Evolutionary conservation across 345 rosid genomes (phyloP).

Genomic region (Eucalyptus melliodora): DNA sequence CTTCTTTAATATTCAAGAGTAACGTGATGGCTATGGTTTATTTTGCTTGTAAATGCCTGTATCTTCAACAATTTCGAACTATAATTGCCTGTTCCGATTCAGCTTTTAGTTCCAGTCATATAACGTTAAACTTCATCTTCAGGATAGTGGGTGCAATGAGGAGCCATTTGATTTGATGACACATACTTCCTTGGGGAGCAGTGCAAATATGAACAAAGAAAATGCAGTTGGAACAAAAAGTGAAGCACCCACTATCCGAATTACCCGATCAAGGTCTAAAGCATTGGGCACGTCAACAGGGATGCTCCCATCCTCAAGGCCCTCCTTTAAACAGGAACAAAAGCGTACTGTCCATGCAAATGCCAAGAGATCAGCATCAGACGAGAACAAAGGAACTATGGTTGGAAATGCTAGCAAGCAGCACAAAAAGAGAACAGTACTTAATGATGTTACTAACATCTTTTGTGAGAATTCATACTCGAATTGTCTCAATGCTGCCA

Average conservation of each 20-base stretch:
- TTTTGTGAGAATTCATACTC: slow-evolving; percentile 4
- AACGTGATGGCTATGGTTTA: neutral
- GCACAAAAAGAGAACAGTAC: slow-evolving; percentile 72
- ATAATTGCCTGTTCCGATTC: neutral
- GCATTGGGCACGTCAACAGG: slow-evolving; percentile 39
- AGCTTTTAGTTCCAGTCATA: neutral
- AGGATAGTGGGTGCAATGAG: slow-evolving; percentile 32
- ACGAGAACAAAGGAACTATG: slow-evolving; percentile 27
- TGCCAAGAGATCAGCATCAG: slow-evolving; percentile 35
- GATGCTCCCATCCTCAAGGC: slow-evolving; percentile 31
- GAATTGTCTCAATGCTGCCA: slow-evolving; percentile 20
- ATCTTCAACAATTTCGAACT: neutral
- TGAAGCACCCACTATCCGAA: slow-evolving; percentile 21
- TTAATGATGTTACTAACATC: slow-evolving; percentile 63
- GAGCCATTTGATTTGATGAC: slow-evolving; percentile 7
- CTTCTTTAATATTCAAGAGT: neutral
- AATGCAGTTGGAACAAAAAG: slow-evolving; percentile 20
- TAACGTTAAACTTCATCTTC: neutral
- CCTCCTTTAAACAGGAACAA: slow-evolving; percentile 57
- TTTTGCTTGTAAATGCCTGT: neutral
- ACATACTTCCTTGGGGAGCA: slow-evolving; percentile 17
- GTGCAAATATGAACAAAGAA: slow-evolving; percentile 54
- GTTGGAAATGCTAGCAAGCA: slow-evolving; percentile 16
- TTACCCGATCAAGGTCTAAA: slow-evolving; percentile 71
- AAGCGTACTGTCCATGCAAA: slow-evolving; percentile 14